Evolutionary conservation across 2,329 filamentous ascomycete genomes (phyloP).

Genomic region (Berkeleyomyces rouxiae): DNA sequence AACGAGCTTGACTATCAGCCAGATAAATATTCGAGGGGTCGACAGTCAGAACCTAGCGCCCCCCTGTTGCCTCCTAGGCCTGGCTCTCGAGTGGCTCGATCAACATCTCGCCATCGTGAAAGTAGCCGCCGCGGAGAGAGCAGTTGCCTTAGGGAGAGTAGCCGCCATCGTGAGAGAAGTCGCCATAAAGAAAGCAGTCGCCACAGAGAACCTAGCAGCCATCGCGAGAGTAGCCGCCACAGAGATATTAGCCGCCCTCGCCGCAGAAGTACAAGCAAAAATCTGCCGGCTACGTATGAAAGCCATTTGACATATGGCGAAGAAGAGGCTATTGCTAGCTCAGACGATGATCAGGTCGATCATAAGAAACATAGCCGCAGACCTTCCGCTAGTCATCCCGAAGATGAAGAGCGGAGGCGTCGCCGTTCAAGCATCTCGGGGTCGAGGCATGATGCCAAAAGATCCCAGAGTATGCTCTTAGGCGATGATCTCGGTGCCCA

Average conservation of each 20-base stretch:
- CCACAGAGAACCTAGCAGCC: not conserved
- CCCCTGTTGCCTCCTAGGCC: constrained; percentile 13
- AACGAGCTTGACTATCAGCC: constrained; percentile 23
- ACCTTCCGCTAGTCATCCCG: not conserved
- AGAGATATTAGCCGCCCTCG: constrained; percentile 3
- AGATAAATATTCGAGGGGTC: constrained; percentile 28
- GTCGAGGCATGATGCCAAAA: not conserved
- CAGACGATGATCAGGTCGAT: not conserved
- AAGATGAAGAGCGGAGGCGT: not conserved
- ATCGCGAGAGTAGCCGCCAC: not conserved
- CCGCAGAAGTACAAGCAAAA: constrained; percentile 5
- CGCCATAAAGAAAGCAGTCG: not conserved
- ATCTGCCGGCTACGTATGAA: not conserved
- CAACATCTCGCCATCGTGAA: not conserved
- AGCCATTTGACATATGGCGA: not conserved
- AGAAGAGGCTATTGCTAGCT: constrained; percentile 8
- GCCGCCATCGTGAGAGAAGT: not conserved
- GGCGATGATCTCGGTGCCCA: constrained; percentile 3
- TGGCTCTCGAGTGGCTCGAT: constrained; percentile 10
- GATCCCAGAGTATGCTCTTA: constrained; percentile 1
- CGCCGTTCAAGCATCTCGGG: not conserved
- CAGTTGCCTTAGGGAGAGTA: not conserved
- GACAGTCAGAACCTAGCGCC: not conserved
- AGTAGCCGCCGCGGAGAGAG: not conserved
- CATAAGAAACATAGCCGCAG: not conserved